Conservation (phyloP, 1,284 basidiomycete species). For the Chalciporus sp. region DNA sequence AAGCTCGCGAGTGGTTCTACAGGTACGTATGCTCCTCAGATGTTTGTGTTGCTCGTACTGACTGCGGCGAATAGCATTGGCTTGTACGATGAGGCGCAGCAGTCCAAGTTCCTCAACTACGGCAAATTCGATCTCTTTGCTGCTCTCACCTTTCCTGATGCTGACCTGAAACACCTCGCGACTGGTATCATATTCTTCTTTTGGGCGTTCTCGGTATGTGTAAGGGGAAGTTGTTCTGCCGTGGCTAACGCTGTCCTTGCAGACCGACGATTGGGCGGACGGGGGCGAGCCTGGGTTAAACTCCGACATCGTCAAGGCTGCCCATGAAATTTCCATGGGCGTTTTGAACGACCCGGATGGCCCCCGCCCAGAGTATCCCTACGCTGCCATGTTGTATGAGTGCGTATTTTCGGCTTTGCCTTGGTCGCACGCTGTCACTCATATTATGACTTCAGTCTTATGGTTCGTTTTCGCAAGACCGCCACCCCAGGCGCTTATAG, state of each 20-base stretch:
- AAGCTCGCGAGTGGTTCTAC: slow-evolving; percentile 35
- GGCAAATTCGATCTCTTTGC: slow-evolving; percentile 47
- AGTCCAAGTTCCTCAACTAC: slow-evolving; percentile 38
- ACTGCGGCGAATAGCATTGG: slow-evolving; percentile 23
- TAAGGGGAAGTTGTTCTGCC: not conserved
- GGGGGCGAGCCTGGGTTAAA: slow-evolving; percentile 43
- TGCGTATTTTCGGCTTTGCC: slow-evolving; percentile 23
- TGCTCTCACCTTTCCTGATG: slow-evolving; percentile 46
- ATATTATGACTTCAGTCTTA: slow-evolving; percentile 32
- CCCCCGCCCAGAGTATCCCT: slow-evolving; percentile 39
- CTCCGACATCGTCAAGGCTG: slow-evolving; percentile 41
- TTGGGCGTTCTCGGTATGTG: slow-evolving; percentile 47
- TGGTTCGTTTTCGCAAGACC: slow-evolving; percentile 40
- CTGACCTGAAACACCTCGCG: slow-evolving; percentile 42
- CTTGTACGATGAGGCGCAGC: slow-evolving; percentile 36
- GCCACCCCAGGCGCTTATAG: slow-evolving; percentile 41
- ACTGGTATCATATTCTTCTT: slow-evolving; percentile 48
- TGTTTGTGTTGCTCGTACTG: not conserved
- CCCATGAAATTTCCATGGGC: slow-evolving; percentile 39
- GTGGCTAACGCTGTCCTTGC: slow-evolving; percentile 9
- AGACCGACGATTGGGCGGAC: slow-evolving; percentile 48
- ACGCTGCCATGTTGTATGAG: slow-evolving; percentile 46
- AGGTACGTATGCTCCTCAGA: slow-evolving; percentile 15
- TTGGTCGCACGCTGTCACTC: slow-evolving; percentile 15
- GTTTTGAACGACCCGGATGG: slow-evolving; percentile 35